These are phyloP conservation scores for Mycocentrospora acerina DNA, from an alignment of 2,329 filamentous ascomycete species.

Conservation along the genomic window DNA sequence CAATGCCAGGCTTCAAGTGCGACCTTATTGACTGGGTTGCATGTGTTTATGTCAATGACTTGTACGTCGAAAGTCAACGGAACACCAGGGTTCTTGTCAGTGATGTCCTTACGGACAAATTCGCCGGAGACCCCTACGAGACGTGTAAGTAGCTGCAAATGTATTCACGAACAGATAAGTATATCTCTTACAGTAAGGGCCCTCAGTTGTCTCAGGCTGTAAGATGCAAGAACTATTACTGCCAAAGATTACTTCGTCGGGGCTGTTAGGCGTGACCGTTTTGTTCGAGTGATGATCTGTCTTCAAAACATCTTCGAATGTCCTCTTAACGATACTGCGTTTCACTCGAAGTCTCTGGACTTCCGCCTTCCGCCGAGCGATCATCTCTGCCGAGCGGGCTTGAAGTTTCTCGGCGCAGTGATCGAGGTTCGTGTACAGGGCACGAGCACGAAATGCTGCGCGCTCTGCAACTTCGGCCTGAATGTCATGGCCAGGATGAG, in stretches of 20 bases:
- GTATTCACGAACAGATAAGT: no score
- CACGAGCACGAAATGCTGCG: constrained; percentile 25
- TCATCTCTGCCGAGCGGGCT: constrained; percentile 31
- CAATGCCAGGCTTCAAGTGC: constrained; percentile 53
- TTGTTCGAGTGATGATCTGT: constrained; percentile 24
- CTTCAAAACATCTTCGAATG: constrained; percentile 18
- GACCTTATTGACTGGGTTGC: constrained; percentile 49
- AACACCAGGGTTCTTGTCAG: constrained; percentile 50
- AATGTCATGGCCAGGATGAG: constrained; percentile 16
- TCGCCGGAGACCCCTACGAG: constrained; percentile 42
- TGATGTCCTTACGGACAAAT: constrained; percentile 50
- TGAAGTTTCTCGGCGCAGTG: constrained; percentile 41
- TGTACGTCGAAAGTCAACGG: constrained; percentile 52
- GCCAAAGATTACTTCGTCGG: constrained; percentile 19
- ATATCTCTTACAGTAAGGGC: constrained; percentile 20
- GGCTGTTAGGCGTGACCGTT: constrained; percentile 15
- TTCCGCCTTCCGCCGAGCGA: constrained; percentile 43
- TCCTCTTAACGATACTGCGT: constrained; percentile 14
- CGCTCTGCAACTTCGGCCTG: constrained; percentile 16
- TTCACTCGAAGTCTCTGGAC: constrained; percentile 41
- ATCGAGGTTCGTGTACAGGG: constrained; percentile 36
- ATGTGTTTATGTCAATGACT: constrained; percentile 54
- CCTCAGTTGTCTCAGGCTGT: constrained; percentile 24
- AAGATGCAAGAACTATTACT: constrained; percentile 26
- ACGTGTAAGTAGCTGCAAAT: no score